Evolutionary conservation across 192 early-diverging fungal genomes (phyloP), one percentile per base, ranked within the genome.

Genomic region (Podila epicladia): DNA sequence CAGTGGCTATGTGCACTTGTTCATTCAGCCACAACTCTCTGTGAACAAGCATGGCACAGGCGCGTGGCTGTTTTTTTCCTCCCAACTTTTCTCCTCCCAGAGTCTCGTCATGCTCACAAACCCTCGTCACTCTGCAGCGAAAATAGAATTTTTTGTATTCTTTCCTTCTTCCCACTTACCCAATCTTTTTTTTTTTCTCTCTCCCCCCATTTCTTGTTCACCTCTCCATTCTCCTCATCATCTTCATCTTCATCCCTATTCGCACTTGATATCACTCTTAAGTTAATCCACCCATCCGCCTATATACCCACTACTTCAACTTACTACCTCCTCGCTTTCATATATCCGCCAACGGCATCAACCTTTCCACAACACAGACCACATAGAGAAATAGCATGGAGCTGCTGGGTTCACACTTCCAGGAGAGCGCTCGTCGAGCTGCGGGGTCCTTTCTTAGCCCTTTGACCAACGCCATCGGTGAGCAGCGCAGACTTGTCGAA

Each of bases 391-490:
- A 13, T 20, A 55, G 53, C 5, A 80, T 80, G 77, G 77, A 80
- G 64, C 62, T 73, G 37, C 67, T 80, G 19, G 67, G 63, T 48
- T 31, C 66, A 22, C 77, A 80, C 58, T 45, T 80, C 17, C 77
- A 80, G 48, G 77, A 80, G 55, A 80, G 77, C 45, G 77, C 77
- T 9, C 58, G 77, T 15, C 77, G 77, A 22, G 77, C 77, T 15
- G 77, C 77, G 7, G 77, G 77, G 0, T 73, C 77, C 15, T 80
- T 80, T 53, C 77, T 80, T 62, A 73, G 71, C 29, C 77, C 77
- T 9, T 29, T 80, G 33, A 80, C 77, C 26, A 80, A 80, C 24
- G 77, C 77, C n/a, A 80, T 80, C 19, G 77, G 77, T 12, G 77
- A 80, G 48, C 77, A 80, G 61, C 70, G 77, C 32, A 51, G 77